Base-by-base conservation (phyloP, 768 basidiomycete species). In the Boletus pseudopeckii region DNA sequence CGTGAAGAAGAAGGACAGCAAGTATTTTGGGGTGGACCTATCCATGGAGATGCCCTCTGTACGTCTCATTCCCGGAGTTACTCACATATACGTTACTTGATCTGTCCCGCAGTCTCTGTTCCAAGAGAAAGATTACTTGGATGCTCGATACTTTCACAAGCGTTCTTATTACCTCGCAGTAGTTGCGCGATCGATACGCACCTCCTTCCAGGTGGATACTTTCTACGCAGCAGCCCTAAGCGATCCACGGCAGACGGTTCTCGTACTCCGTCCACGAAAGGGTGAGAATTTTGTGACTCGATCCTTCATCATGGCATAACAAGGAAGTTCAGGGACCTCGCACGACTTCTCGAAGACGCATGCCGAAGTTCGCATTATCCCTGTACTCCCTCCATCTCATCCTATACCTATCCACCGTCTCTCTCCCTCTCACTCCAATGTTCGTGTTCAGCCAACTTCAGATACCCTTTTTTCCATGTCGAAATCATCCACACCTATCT, bases 81-180 rank as follows among this genome's bases (percentile, higher is more conserved):
- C n/a, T 15, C 48, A 15, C 50, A 8, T 10, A 15, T 18, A 14
- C 7, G 30, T 45, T 50, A 10, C 44, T 48, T 47, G 54, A 52
- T 48, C 50, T 45, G 14, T 15, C 32, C 18, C 33, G 5, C 51
- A 90, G 88, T 68, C 61, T 44, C 74, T 97, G n/a, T 95, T 98
- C 64, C 92, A 96, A 74, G 92, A 95, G 64, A 99, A 98, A 67
- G 95, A 98, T 65, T 91, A 92, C 59, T 75, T 93, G 53, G 87
- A 94, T 65, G 81, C 85, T 8, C 83, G 97, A 11, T 93, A 88
- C 68, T 95, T 96, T 67, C 88, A 95, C 66, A 98, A 98, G 66
- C 79, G 91, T 37, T 86, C 92, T 0, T 93, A 88, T 66, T 99
- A 92, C 71, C 80, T 98, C 18, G 88, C 93, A 7, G 81, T 80